Conservation (phyloP, 352 stramenopile genomes). For the Globisporangium sylvaticum region DNA sequence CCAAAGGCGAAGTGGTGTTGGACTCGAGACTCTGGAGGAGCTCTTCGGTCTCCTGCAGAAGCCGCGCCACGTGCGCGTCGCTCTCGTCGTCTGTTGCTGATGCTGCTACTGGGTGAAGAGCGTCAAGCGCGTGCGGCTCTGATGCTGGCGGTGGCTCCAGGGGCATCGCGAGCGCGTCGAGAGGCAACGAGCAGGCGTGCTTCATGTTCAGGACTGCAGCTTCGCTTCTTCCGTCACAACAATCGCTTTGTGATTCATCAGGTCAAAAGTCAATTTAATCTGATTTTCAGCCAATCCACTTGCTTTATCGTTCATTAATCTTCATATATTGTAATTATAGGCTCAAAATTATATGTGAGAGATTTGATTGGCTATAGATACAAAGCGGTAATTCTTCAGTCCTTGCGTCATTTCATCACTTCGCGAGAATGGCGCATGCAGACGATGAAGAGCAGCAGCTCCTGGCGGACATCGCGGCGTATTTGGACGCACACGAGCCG, state of each 20-base stretch:
- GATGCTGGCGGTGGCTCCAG: not conserved
- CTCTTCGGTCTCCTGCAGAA: not conserved
- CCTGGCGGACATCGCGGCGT: conserved; percentile 3
- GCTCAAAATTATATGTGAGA: not conserved
- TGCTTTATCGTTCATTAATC: no score
- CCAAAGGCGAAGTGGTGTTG: not conserved
- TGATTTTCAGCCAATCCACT: not conserved
- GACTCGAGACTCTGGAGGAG: not conserved
- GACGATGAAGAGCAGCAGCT: not conserved
- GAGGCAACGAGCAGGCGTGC: not conserved
- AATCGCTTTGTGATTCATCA: no score
- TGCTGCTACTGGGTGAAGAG: not conserved
- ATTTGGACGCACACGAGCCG: conserved; percentile 2
- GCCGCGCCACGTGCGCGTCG: not conserved
- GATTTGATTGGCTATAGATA: not conserved
- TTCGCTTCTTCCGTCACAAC: no score
- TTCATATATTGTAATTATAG: not conserved
- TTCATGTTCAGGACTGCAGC: not conserved
- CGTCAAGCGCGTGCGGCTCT: not conserved
- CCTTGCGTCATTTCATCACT: no score
- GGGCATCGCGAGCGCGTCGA: not conserved
- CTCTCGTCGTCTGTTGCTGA: not conserved
- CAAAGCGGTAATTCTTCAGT: not conserved
- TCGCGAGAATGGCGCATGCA: not conserved
- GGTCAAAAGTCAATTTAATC: not conserved